phyloP scores from a whole-genome alignment of 441 rosid genomes.

The Theobroma grandiflorum region DNA sequence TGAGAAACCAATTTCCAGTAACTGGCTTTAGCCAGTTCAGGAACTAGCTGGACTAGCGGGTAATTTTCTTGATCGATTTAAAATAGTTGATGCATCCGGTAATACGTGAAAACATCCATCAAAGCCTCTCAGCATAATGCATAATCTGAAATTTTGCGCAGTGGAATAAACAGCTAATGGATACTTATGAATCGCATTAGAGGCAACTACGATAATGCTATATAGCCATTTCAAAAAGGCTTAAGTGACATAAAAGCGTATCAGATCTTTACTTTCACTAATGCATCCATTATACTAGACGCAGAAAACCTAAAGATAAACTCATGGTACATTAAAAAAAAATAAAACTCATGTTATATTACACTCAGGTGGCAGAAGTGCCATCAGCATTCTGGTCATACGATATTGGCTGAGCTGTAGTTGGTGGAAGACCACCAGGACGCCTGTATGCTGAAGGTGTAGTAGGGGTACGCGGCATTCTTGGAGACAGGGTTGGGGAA shows the following conservation, averaged over 20 bases:
- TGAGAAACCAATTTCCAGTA: not conserved
- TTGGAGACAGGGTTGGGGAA: constrained; percentile 38
- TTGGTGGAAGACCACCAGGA: not conserved
- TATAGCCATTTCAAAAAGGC: constrained; percentile 25
- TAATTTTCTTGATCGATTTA: not conserved
- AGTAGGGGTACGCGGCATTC: constrained; percentile 24
- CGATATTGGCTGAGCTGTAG: not conserved
- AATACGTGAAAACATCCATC: not conserved
- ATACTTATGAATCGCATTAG: not conserved
- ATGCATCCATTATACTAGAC: not conserved
- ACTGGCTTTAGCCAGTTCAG: not conserved
- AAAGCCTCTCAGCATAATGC: not conserved
- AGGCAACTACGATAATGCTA: not conserved
- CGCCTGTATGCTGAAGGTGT: constrained; percentile 32
- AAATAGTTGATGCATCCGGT: not conserved
- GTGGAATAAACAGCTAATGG: not conserved
- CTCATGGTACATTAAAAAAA: too few species aligned
- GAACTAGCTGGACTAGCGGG: not conserved
- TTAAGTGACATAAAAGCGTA: constrained; percentile 7
- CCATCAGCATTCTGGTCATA: constrained; percentile 10
- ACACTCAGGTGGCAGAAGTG: not conserved
- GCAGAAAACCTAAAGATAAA: not conserved
- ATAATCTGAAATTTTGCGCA: not conserved
- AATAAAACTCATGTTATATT: not conserved
- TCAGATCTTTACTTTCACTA: constrained; percentile 17